Evolutionary conservation across 1,284 basidiomycete genomes (phyloP).

Genomic region (Ustilago loliicola): DNA sequence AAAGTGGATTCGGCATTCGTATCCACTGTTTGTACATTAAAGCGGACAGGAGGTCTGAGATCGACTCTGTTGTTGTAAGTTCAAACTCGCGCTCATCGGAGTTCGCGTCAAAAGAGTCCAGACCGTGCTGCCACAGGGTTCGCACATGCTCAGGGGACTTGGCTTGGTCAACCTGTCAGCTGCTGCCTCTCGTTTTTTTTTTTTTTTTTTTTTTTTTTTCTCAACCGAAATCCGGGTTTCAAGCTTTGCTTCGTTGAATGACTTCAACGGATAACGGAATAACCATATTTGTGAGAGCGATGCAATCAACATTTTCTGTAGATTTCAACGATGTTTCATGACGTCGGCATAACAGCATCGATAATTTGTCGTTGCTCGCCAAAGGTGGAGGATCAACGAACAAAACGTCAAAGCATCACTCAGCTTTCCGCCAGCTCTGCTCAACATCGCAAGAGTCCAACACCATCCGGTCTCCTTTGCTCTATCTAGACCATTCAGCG

Average conservation of each 20-base stretch:
- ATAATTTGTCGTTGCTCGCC: not conserved
- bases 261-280: no score
- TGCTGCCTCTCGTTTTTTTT: not conserved
- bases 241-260: no score
- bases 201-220: no score
- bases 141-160: not conserved
- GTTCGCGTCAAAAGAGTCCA: not conserved
- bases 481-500: not conserved
- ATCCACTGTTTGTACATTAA: no score
- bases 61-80: no score
- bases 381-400: no score
- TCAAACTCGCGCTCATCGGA: conserved; percentile 5
- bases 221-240: no score
- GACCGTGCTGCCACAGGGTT: not conserved
- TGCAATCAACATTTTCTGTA: not conserved
- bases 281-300: not conserved
- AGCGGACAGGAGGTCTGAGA: no score
- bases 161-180: not conserved
- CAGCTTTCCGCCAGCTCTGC: conserved; percentile 7
- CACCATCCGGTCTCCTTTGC: not conserved
- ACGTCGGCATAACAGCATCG: not conserved
- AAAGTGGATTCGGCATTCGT: no score
- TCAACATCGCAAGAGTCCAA: not conserved
- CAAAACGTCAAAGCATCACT: conserved; percentile 20
- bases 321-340: no score